These are phyloP conservation scores for Vaccinium corymbosum DNA, from an alignment of 148 eudicot species.

Conservation along the genomic window DNA sequence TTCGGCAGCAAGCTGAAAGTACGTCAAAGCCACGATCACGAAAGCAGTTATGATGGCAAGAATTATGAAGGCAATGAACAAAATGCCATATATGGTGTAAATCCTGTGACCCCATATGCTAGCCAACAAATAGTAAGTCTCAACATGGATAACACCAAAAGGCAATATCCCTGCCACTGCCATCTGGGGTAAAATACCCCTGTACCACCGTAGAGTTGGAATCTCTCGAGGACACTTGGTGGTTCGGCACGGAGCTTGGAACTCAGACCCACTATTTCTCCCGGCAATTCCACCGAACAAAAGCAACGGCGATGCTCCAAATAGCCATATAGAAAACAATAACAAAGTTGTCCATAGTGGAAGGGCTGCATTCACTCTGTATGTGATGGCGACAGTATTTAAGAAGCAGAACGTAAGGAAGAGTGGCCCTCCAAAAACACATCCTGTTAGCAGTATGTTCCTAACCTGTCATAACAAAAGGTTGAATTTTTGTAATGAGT, in stretches of 20 bases:
- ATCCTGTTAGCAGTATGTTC: conserved; percentile 30
- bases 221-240: conserved; percentile 34
- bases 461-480: conserved; percentile 20
- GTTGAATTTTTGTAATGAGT: background rate
- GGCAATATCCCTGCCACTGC: conserved; percentile 39
- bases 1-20: conserved; percentile 40
- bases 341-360: conserved; percentile 29
- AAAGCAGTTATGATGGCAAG: conserved; percentile 37
- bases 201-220: conserved; percentile 33
- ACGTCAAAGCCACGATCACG: conserved; percentile 30
- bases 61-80: conserved; percentile 32
- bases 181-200: conserved; percentile 34
- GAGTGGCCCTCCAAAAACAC: conserved; percentile 34
- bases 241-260: conserved; percentile 38
- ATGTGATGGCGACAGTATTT: conserved; percentile 31
- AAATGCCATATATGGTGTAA: conserved; percentile 26
- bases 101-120: conserved; percentile 34
- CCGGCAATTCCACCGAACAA: conserved; percentile 36
- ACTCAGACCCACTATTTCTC: conserved; percentile 30
- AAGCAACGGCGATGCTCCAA: conserved; percentile 32
- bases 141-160: conserved; percentile 29
- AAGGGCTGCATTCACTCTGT: conserved; percentile 29
- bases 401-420: conserved; percentile 32
- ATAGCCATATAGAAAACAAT: conserved; percentile 29
- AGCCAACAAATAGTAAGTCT: conserved; percentile 30